Evolutionary conservation across 352 stramenopile genomes (phyloP).

Genomic region (Phytopythium cucurbitacearum): DNA sequence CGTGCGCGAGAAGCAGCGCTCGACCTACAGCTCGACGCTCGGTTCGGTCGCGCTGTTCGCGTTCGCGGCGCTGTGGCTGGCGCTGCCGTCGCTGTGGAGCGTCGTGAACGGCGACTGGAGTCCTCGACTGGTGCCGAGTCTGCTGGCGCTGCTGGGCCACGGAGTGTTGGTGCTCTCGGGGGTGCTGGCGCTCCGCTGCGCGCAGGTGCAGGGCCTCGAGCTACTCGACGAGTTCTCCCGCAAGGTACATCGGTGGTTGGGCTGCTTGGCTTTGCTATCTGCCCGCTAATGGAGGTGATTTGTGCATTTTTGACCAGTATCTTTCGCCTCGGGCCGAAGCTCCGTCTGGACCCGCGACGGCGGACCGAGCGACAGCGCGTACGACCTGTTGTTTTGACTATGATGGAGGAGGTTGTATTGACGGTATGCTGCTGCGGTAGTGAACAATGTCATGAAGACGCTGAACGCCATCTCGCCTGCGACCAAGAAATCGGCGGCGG

Average conservation of each 20-base stretch:
- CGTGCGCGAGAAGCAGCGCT: slow-evolving; percentile 54
- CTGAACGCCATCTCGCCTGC: slow-evolving; percentile 41
- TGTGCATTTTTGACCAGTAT: slow-evolving; percentile 26
- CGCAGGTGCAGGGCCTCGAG: slow-evolving; percentile 58
- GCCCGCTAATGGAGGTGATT: background rate
- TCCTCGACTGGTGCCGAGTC: slow-evolving; percentile 36
- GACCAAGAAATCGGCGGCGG: slow-evolving; percentile 24
- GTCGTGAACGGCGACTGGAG: slow-evolving; percentile 79
- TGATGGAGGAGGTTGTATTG: background rate
- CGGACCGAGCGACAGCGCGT: slow-evolving; percentile 34
- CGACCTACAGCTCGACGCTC: slow-evolving; percentile 60
- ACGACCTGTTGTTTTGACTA: slow-evolving; percentile 4
- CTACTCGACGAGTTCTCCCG: slow-evolving; percentile 55
- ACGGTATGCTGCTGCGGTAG: slow-evolving; percentile 15
- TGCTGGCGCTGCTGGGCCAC: slow-evolving; percentile 49
- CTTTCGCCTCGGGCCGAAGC: slow-evolving; percentile 6
- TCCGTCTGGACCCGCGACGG: slow-evolving; percentile 4
- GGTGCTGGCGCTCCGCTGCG: slow-evolving; percentile 54
- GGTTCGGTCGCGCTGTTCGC: slow-evolving; percentile 38
- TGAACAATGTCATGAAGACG: slow-evolving; percentile 56
- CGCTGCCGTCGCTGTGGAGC: slow-evolving; percentile 60
- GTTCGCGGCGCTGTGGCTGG: slow-evolving; percentile 34
- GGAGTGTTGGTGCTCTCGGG: slow-evolving; percentile 46
- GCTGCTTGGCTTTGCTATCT: no score
- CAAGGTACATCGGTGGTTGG: slow-evolving; percentile 26